phyloP scores from a whole-genome alignment of 768 basidiomycete species.

The Boletus bicolor region DNA sequence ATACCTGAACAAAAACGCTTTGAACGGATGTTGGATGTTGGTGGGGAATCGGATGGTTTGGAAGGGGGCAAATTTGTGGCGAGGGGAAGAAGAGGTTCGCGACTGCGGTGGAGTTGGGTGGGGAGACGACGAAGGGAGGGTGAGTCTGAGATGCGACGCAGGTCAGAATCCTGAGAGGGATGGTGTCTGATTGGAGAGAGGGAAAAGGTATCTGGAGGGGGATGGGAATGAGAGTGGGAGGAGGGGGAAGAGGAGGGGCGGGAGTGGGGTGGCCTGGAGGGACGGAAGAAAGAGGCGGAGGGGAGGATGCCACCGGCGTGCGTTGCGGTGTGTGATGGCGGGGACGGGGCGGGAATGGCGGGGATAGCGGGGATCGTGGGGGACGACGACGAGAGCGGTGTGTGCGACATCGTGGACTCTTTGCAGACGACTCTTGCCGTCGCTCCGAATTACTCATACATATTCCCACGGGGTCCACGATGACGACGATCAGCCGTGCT shows the following conservation, averaged over 20 bases:
- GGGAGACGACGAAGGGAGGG: slow-evolving; percentile 29
- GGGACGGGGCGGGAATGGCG: slow-evolving; percentile 12
- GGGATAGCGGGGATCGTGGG: slow-evolving; percentile 24
- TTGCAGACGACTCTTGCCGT: background rate
- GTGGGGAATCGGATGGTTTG: background rate
- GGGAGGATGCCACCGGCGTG: slow-evolving; percentile 77
- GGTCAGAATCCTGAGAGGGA: slow-evolving; percentile 42
- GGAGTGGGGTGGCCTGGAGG: slow-evolving; percentile 56
- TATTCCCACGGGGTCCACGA: slow-evolving; percentile 16
- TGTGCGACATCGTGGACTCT: background rate
- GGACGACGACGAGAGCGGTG: slow-evolving; percentile 25
- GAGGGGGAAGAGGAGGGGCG: slow-evolving; percentile 38
- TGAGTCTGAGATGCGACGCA: slow-evolving; percentile 24
- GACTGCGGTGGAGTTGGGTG: slow-evolving; percentile 57
- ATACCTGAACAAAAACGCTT: slow-evolving; percentile 38
- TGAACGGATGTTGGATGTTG: background rate
- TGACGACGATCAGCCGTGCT: slow-evolving; percentile 8
- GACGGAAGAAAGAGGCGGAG: slow-evolving; percentile 75
- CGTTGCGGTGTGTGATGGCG: slow-evolving; percentile 59
- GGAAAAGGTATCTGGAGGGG: slow-evolving; percentile 34
- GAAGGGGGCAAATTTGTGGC: background rate
- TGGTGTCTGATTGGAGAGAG: slow-evolving; percentile 40
- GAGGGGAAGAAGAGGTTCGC: slow-evolving; percentile 69
- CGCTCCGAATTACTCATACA: background rate
- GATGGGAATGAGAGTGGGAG: slow-evolving; percentile 28